These are phyloP conservation scores for Volvox reticuliferus DNA, from an alignment of 139 green algal species.

Conservation along the genomic window DNA sequence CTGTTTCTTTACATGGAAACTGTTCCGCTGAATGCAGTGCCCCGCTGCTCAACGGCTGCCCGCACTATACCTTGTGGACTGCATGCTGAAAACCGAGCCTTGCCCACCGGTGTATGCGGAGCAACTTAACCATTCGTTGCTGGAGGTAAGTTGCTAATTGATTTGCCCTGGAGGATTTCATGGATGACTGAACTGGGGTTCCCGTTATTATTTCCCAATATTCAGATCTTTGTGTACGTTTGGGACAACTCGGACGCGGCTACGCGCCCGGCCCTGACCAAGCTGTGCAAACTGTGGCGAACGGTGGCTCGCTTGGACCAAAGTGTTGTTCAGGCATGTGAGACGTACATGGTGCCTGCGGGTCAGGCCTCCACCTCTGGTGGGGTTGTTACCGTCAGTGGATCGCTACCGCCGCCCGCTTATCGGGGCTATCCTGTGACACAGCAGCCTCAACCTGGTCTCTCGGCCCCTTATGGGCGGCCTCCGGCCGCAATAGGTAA, in stretches of 20 bases:
- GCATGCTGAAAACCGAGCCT: conserved; percentile 53
- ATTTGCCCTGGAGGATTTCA: background rate
- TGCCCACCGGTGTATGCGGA: conserved; percentile 22
- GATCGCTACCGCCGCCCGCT: background rate
- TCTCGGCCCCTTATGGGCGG: background rate
- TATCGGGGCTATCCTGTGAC: conserved; percentile 26
- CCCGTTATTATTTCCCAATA: background rate
- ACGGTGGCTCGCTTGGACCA: conserved; percentile 11
- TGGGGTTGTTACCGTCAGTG: background rate
- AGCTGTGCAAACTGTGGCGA: conserved; percentile 41
- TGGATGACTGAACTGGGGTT: background rate
- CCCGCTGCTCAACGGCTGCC: conserved; percentile 11
- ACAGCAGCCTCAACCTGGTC: background rate
- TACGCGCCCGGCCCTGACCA: conserved; percentile 33
- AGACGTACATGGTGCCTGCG: conserved; percentile 18
- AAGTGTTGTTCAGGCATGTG: conserved; percentile 30
- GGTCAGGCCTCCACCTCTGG: background rate
- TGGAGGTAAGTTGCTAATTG: conserved; percentile 34
- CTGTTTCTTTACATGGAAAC: background rate
- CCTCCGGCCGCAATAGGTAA: conserved; percentile 4
- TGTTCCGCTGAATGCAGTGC: conserved; percentile 1
- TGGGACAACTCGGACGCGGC: conserved; percentile 35
- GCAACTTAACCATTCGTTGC: conserved; percentile 1
- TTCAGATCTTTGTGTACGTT: conserved; percentile 50
- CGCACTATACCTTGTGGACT: conserved; percentile 56